Evolutionary conservation across 2,329 filamentous ascomycete genomes (phyloP).

Genomic region (Aspergillus terreus): DNA sequence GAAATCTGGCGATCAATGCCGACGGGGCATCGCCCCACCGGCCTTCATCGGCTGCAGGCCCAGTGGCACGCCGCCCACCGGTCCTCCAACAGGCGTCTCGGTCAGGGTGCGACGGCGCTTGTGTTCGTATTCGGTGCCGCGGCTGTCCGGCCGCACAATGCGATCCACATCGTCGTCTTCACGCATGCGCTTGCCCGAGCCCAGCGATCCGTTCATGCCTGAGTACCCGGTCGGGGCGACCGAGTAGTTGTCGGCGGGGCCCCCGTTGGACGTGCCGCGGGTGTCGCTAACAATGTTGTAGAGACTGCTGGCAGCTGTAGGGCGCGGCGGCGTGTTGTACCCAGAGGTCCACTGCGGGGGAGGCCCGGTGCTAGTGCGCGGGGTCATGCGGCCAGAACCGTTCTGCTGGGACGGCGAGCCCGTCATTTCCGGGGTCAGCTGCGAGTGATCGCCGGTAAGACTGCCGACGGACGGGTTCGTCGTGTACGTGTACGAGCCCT

Average conservation of each 20-base stretch:
- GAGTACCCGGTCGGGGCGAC: constrained; percentile 53
- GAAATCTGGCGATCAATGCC: constrained; percentile 26
- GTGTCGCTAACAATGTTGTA: constrained; percentile 89
- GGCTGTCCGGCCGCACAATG: constrained; percentile 60
- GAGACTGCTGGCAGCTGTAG: constrained; percentile 68
- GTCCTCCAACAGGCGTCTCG: constrained; percentile 51
- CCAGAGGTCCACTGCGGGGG: constrained; percentile 71
- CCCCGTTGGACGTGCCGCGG: constrained; percentile 61
- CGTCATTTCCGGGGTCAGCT: constrained; percentile 77
- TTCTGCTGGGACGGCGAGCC: constrained; percentile 76
- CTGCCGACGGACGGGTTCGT: constrained; percentile 62
- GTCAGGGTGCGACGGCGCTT: constrained; percentile 79
- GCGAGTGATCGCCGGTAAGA: constrained; percentile 67
- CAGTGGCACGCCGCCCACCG: constrained; percentile 37
- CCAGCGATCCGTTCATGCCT: constrained; percentile 63
- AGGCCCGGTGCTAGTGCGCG: constrained; percentile 69
- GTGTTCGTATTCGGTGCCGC: constrained; percentile 57
- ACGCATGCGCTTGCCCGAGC: constrained; percentile 58
- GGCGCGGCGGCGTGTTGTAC: constrained; percentile 76
- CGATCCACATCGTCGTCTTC: constrained; percentile 65
- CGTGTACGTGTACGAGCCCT: constrained; percentile 73
- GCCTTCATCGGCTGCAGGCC: constrained; percentile 43
- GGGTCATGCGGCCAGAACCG: constrained; percentile 78
- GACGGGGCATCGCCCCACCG: constrained; percentile 38
- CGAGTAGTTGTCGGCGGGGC: constrained; percentile 67